Conservation (phyloP, 2,329 filamentous ascomycete species). For the Stagonosporopsis vannaccii region DNA sequence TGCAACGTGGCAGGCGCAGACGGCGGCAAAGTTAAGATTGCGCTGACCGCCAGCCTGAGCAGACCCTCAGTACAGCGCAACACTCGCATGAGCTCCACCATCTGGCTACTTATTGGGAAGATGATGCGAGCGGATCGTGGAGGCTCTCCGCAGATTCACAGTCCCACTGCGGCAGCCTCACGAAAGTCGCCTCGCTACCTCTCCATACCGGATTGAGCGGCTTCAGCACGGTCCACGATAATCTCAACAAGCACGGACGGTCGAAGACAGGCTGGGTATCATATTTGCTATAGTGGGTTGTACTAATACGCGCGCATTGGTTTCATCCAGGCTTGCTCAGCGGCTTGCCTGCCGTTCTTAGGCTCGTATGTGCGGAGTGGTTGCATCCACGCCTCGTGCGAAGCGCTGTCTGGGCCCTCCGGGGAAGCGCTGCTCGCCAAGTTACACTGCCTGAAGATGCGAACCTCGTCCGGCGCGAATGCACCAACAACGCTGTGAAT, state of each 20-base stretch:
- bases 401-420: slow-evolving; percentile 48
- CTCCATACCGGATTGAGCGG: neutral
- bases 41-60: slow-evolving; percentile 12
- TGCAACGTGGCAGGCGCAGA: slow-evolving; percentile 36
- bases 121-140: neutral
- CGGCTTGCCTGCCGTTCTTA: slow-evolving; percentile 4
- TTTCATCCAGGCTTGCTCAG: slow-evolving; percentile 19
- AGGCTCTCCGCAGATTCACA: slow-evolving; percentile 14
- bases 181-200: slow-evolving; percentile 2
- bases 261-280: slow-evolving; percentile 8
- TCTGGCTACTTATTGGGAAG: neutral
- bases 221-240: slow-evolving; percentile 8
- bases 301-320: slow-evolving; percentile 21
- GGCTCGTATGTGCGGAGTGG: slow-evolving; percentile 18
- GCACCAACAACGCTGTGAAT: slow-evolving; percentile 78
- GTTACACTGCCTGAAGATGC: slow-evolving; percentile 81
- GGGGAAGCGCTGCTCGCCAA: slow-evolving; percentile 70
- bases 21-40: slow-evolving; percentile 21
- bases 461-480: slow-evolving; percentile 75
- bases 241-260: slow-evolving; percentile 12
- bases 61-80: slow-evolving; percentile 4
- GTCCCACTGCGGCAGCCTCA: slow-evolving; percentile 17
- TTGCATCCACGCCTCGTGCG: slow-evolving; percentile 12
- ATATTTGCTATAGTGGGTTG: slow-evolving; percentile 6
- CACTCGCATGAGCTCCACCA: neutral